A percentile compares a stretch with the other conserved stretches of the same genome.
These are phyloP conservation scores for Artemisia argyi DNA, from an alignment of 129 eudicot species.

Conservation along the genomic window DNA sequence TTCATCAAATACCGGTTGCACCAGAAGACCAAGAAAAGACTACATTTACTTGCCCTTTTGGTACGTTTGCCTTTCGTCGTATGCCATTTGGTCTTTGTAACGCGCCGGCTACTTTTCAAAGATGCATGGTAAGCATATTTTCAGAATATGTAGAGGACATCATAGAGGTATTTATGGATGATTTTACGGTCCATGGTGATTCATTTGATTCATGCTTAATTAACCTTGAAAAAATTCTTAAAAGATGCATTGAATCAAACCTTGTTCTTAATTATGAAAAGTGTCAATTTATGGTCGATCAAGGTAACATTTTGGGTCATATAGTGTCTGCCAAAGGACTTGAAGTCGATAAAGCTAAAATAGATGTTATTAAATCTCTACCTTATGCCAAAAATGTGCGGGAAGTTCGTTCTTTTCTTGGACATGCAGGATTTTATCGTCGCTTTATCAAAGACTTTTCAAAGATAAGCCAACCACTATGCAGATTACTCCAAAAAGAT, in stretches of 20 bases:
- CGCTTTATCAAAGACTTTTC: neutral
- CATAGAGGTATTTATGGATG: neutral
- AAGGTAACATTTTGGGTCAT: too few relatives aligned
- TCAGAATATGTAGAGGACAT: neutral
- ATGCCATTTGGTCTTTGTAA: too few relatives aligned
- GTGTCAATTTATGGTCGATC: constrained; percentile 12
- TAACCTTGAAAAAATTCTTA: neutral
- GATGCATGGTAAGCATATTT: constrained; percentile 9
- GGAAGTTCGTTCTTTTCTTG: neutral
- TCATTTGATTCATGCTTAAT: neutral
- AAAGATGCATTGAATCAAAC: neutral
- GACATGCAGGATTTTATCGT: neutral
- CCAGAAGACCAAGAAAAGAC: neutral
- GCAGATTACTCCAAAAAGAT: neutral
- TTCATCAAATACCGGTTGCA: neutral
- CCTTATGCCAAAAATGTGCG: constrained; percentile 1
- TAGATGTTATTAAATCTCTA: neutral
- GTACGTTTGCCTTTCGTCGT: too few relatives aligned
- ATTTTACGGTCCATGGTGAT: neutral
- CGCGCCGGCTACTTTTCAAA: neutral
- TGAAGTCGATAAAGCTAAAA: neutral
- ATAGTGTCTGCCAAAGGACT: neutral
- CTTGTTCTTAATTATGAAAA: constrained; percentile 17
- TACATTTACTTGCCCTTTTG: too few relatives aligned
- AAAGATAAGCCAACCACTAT: neutral